Evolutionary conservation across 257 asterid species (phyloP).

Genomic region (Craterostigma plantagineum): DNA sequence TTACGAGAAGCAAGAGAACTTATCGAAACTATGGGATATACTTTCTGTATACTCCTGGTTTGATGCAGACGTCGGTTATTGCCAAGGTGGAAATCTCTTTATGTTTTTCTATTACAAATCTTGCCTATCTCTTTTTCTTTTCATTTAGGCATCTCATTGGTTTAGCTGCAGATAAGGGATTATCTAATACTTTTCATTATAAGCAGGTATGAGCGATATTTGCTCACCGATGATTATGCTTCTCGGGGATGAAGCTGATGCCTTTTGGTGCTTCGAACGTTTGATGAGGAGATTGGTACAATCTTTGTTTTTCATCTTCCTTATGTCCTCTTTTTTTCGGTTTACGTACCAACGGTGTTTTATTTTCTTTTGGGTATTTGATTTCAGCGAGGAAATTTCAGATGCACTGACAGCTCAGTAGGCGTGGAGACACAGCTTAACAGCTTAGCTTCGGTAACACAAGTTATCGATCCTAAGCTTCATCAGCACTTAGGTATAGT

Average conservation of each 20-base stretch:
- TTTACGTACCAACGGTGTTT: constrained; percentile 3
- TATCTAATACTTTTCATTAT: constrained; percentile 7
- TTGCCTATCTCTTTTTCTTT: too few relatives aligned
- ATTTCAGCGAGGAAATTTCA: constrained; percentile 87
- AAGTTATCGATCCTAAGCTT: constrained; percentile 86
- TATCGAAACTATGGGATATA: constrained; percentile 87
- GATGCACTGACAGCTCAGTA: constrained; percentile 74
- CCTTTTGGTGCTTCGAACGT: constrained; percentile 97
- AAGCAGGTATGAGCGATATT: constrained; percentile 95
- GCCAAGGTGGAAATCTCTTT: constrained; percentile 61
- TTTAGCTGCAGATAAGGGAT: neutral
- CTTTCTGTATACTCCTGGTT: constrained; percentile 85
- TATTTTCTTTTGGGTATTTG: constrained; percentile 17
- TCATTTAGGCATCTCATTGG: too few relatives aligned
- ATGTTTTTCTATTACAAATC: neutral
- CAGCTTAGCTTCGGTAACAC: constrained; percentile 72
- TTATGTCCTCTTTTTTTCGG: constrained; percentile 4
- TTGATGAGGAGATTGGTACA: constrained; percentile 89
- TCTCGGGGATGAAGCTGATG: constrained; percentile 84
- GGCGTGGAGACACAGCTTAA: constrained; percentile 83
- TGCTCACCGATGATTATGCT: constrained; percentile 92
- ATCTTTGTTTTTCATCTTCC: constrained; percentile 1
- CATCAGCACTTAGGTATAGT: constrained; percentile 81
- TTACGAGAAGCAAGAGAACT: constrained; percentile 66
- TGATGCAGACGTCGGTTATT: constrained; percentile 77